Conservation (phyloP, 345 rosid genomes). For the Citrus unshiu region DNA sequence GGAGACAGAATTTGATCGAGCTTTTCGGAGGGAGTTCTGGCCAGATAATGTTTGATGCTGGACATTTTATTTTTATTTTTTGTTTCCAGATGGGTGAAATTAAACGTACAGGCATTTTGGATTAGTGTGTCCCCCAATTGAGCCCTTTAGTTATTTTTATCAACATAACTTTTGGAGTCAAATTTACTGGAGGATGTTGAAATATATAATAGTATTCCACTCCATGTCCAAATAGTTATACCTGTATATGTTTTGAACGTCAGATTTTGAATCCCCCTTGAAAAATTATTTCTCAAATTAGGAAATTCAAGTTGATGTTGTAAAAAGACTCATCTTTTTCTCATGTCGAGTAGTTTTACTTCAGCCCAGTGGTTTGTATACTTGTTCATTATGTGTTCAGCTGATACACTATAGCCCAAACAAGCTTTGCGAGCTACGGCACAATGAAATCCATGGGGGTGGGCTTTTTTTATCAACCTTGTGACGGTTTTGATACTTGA, state of each 20-base stretch:
- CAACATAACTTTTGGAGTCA: neutral
- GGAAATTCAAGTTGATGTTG: neutral
- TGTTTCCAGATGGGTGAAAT: neutral
- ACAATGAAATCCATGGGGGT: too few species aligned
- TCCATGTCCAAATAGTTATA: neutral
- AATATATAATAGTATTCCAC: neutral
- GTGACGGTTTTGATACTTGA: neutral
- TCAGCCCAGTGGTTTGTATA: neutral
- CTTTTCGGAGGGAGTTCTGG: constrained; percentile 87
- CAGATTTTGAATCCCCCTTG: neutral
- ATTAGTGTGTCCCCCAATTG: neutral
- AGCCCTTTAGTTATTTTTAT: neutral
- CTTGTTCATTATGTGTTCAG: neutral
- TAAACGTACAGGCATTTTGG: neutral
- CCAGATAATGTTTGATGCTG: constrained; percentile 75
- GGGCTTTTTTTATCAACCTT: too few species aligned
- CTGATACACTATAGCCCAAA: neutral
- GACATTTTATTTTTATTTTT: neutral
- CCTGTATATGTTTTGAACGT: neutral
- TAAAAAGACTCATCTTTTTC: neutral
- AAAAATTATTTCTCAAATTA: neutral
- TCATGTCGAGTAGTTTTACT: neutral
- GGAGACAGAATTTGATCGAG: constrained; percentile 77
- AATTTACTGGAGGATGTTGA: neutral
- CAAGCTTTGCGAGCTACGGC: neutral